These are phyloP conservation scores for Pythium volutum DNA, from an alignment of 352 stramenopile species.

Conservation along the genomic window DNA sequence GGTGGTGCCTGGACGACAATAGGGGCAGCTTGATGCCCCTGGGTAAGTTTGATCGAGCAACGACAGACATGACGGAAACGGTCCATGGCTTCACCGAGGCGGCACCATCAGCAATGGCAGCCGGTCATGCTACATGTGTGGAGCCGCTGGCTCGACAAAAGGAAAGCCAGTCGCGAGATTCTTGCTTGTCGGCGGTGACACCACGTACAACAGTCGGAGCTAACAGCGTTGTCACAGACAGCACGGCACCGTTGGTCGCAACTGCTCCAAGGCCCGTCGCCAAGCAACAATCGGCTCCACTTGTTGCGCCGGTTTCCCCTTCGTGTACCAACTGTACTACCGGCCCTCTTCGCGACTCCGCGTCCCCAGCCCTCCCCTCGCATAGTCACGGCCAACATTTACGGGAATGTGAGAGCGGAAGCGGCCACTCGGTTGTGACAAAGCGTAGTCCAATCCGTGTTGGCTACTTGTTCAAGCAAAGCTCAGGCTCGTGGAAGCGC, in stretches of 20 bases:
- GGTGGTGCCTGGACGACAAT: too few species aligned
- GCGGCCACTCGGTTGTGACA: neutral
- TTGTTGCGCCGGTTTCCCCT: neutral
- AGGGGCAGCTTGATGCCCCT: too few species aligned
- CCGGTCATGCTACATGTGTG: neutral
- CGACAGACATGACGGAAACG: constrained; percentile 1
- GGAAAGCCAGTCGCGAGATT: constrained; percentile 17
- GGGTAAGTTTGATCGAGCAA: neutral
- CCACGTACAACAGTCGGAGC: neutral
- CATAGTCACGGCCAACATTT: neutral
- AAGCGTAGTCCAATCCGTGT: constrained; percentile 32
- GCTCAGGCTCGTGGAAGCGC: constrained; percentile 73
- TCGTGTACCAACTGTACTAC: neutral
- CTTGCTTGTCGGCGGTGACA: neutral
- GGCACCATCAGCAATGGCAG: neutral
- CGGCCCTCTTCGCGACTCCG: too few species aligned
- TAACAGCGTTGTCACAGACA: neutral
- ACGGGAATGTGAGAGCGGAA: neutral
- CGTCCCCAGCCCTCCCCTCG: neutral
- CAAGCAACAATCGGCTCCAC: neutral
- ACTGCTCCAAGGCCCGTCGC: neutral
- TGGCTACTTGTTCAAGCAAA: constrained; percentile 78
- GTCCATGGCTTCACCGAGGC: neutral
- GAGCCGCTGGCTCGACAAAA: constrained; percentile 11
- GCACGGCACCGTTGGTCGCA: neutral